A percentile compares a stretch with the other conserved stretches of the same genome.
Evolutionary conservation across 352 stramenopile genomes (phyloP).

Genomic region (Phytophthora sansomeana): DNA sequence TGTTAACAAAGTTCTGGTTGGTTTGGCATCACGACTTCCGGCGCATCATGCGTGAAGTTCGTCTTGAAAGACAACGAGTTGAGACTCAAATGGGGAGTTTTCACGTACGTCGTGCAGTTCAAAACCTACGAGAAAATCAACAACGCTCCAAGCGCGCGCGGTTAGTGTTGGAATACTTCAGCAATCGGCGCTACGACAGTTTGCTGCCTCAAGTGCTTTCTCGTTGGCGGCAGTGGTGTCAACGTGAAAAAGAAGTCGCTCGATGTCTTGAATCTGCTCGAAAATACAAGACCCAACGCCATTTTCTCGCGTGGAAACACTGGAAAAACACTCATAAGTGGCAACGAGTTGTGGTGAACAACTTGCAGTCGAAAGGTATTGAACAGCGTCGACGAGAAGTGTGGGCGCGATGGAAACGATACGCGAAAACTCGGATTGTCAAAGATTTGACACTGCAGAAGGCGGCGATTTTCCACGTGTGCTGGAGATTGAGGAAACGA

Average conservation of each 20-base stretch:
- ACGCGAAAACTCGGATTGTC: conserved; percentile 10
- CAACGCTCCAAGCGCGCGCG: conserved; percentile 34
- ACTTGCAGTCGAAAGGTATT: conserved; percentile 8
- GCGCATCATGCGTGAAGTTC: conserved; percentile 4
- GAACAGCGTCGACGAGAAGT: conserved; percentile 9
- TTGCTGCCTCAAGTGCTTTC: conserved; percentile 33
- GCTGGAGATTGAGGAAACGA: conserved; percentile 23
- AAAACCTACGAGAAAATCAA: conserved; percentile 8
- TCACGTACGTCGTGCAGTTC: conserved; percentile 26
- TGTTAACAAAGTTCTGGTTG: conserved; percentile 74
- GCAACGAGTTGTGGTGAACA: conserved; percentile 25
- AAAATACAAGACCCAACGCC: conserved; percentile 4
- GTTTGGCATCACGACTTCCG: conserved; percentile 64
- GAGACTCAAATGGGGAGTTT: conserved; percentile 17
- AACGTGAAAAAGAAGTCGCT: conserved; percentile 9
- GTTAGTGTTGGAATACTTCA: conserved; percentile 51
- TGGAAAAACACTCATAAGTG: conserved; percentile 18
- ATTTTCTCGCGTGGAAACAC: conserved; percentile 24
- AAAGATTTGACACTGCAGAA: conserved; percentile 15
- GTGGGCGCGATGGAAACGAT: conserved; percentile 36
- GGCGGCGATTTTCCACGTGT: conserved; percentile 26
- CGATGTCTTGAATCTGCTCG: conserved; percentile 7
- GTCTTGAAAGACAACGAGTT: background rate
- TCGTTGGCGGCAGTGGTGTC: conserved; percentile 25
- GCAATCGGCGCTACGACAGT: conserved; percentile 39